Evolutionary conservation across 2,329 filamentous ascomycete species (phyloP), one percentile per base, ranked within the genome.

Genomic region (Hymenoscyphus albidus): DNA sequence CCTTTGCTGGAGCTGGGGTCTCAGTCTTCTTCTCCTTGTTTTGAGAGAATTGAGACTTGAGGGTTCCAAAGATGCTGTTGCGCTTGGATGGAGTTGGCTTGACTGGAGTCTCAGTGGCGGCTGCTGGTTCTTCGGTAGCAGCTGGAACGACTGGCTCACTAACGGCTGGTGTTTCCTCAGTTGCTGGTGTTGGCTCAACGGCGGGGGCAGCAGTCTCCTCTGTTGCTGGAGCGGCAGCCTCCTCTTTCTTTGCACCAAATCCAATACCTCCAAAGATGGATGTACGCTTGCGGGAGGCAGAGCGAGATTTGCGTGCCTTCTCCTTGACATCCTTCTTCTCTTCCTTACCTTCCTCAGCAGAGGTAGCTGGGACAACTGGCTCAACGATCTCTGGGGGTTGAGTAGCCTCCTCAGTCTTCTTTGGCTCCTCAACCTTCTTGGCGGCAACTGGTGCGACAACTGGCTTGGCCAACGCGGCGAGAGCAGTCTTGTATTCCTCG

Each of bases 401-500:
- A 35, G 55, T 38, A 3, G 59, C 64, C 42, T 74, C 73, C 78
- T 86, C 64, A 48, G 42, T 18, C 38, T 74, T 72, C 79, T 86
- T 85, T 84, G 78, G 77, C 66, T 77, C 76, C 64, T 77, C 73
- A 60, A 76, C 74, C 62, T 78, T 76, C 59, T 70, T 72, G 56
- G 72, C 71, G 62, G 61, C 71, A 38, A 72, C 73, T 35, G 32
- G 32, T 35, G 68, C 76, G 58, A 78, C 74, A 57, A 74, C 72
- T 58, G 80, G 78, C 74, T 83, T 81, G 74, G 74, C 77, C 67
- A 73, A 58, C 61, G 64, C 18, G 66, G 69, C 65, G 65, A 76
- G 75, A 71, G 72, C 69, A 75, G 79, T 79, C 88, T 97, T 97
- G 88, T 97, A 99, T 66, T 86, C 85, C 79, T 97, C 93, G 73